Percentiles rank a stretch among this genome's conserved stretches.
Evolutionary conservation across 345 rosid species (phyloP).

Genomic region (Theobroma cacao): DNA sequence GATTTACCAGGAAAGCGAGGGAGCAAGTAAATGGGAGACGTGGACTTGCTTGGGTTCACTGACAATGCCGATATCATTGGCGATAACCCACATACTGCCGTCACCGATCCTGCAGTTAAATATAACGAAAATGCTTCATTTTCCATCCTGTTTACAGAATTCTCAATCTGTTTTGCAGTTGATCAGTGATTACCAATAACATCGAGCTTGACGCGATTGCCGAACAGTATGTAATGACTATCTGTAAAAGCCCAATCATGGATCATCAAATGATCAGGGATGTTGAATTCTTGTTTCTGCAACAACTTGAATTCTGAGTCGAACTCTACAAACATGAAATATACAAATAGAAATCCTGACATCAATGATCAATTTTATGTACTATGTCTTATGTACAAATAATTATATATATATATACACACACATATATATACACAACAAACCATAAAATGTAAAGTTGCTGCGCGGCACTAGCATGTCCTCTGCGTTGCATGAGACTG

Average conservation of each 20-base stretch:
- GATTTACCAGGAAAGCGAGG: constrained; percentile 52
- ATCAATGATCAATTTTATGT: not conserved
- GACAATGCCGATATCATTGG: constrained; percentile 93
- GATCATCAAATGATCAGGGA: constrained; percentile 82
- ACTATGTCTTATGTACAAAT: not conserved
- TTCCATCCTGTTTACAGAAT: not conserved
- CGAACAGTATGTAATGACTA: constrained; percentile 68
- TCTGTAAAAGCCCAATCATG: constrained; percentile 98
- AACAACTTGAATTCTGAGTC: constrained; percentile 57
- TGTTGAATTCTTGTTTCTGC: constrained; percentile 51
- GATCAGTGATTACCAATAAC: constrained; percentile 43
- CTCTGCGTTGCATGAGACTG: constrained; percentile 81
- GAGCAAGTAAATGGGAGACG: constrained; percentile 74
- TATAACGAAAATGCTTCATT: not conserved
- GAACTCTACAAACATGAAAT: constrained; percentile 42
- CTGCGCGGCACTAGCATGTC: constrained; percentile 87
- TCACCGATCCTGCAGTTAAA: constrained; percentile 56
- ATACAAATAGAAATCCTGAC: not conserved
- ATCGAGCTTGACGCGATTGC: constrained; percentile 75
- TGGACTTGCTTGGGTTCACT: constrained; percentile 67
- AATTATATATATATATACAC: not conserved
- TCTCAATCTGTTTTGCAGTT: not conserved
- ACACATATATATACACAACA: not conserved
- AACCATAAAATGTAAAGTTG: constrained; percentile 82
- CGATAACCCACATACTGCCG: constrained; percentile 69